A percentile compares a stretch with the other conserved stretches of the same genome.
Conservation (phyloP, 176 grass and related monocot species). For the Zoysia japonica region DNA sequence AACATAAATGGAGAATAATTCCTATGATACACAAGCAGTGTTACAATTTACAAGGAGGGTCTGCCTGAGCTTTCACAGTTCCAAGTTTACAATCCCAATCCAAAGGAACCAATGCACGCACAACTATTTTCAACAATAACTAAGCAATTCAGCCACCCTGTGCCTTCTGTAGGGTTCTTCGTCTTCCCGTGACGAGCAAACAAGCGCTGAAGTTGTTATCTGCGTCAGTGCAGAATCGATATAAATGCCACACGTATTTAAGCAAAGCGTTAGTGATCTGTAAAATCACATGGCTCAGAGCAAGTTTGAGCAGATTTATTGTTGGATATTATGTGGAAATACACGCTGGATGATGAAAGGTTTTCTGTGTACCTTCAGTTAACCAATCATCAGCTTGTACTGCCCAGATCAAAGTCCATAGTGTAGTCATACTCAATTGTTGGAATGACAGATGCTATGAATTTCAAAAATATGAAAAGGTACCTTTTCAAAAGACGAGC, state of each 20-base stretch:
- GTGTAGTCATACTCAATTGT: constrained; percentile 98
- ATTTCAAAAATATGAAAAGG: constrained; percentile 97
- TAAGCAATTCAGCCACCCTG: neutral
- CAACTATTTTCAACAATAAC: constrained; percentile 24
- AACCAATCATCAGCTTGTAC: constrained; percentile 56
- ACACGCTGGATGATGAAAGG: neutral
- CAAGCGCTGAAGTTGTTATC: constrained; percentile 2
- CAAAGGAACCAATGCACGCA: constrained; percentile 26
- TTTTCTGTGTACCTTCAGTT: constrained; percentile 27
- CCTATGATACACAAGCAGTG: constrained; percentile 2
- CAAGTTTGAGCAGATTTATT: neutral
- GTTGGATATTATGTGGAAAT: neutral
- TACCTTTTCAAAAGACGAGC: constrained; percentile 51
- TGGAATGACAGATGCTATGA: constrained; percentile 89
- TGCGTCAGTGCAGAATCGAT: neutral
- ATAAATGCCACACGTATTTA: neutral
- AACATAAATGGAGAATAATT: constrained; percentile 17
- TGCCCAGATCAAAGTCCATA: constrained; percentile 91
- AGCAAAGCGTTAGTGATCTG: neutral
- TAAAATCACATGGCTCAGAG: neutral
- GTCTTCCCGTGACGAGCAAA: constrained; percentile 18
- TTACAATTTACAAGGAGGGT: constrained; percentile 31
- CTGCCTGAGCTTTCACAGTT: constrained; percentile 15
- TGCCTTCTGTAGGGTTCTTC: constrained; percentile 15
- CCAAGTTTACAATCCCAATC: constrained; percentile 21